phyloP scores from a whole-genome alignment of 768 basidiomycete species.

The Clitopilus passeckerianus region DNA sequence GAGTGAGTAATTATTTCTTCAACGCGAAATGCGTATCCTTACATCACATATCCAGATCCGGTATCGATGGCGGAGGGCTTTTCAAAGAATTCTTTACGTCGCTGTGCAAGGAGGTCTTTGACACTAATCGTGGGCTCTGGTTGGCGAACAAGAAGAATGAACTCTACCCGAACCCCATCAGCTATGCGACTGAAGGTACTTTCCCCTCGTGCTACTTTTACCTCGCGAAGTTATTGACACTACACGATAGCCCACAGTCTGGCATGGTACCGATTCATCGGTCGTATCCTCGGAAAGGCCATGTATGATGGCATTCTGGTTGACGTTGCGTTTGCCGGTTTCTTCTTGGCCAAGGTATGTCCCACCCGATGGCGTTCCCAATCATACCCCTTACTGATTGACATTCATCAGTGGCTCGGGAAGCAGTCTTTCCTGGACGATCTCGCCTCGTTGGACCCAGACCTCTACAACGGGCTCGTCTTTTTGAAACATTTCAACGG shows the following conservation, averaged over 20 bases:
- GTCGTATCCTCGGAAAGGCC: conserved; percentile 91
- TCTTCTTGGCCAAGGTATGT: conserved; percentile 86
- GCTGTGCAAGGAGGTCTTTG: conserved; percentile 90
- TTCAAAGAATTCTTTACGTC: conserved; percentile 98
- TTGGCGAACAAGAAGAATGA: conserved; percentile 87
- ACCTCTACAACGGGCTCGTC: conserved; percentile 87
- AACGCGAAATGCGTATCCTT: neutral
- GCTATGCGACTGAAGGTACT: conserved; percentile 84
- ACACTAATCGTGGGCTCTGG: conserved; percentile 93
- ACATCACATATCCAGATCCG: conserved; percentile 44
- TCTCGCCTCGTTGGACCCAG: conserved; percentile 84
- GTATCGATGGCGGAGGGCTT: conserved; percentile 94
- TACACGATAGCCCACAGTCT: conserved; percentile 66
- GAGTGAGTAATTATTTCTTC: conserved; percentile 51
- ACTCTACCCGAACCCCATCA: conserved; percentile 91
- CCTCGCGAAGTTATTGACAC: neutral
- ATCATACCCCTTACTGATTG: neutral
- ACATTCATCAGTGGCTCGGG: conserved; percentile 72
- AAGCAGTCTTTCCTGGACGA: conserved; percentile 92
- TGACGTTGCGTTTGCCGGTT: conserved; percentile 91
- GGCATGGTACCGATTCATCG: conserved; percentile 91
- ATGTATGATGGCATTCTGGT: conserved; percentile 95
- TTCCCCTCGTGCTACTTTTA: conserved; percentile 7
- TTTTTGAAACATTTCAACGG: conserved; percentile 91
- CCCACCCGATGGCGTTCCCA: too few relatives aligned